These are phyloP conservation scores for Yarrowia divulgata DNA, from an alignment of 805 yeast species.

Conservation along the genomic window DNA sequence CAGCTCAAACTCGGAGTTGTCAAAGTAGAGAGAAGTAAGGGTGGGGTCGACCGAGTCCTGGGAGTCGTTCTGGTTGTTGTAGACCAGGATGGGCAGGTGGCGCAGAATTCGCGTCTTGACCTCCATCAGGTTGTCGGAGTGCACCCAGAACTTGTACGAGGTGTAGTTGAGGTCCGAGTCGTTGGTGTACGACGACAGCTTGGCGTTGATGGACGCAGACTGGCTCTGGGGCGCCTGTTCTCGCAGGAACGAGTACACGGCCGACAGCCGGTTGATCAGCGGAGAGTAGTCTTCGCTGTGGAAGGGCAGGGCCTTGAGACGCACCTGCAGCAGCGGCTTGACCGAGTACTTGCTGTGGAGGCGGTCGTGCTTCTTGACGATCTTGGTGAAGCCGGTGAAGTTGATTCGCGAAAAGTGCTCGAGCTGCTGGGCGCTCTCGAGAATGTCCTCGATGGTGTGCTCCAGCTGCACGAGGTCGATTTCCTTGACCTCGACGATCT, in stretches of 20 bases:
- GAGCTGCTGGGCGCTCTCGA: conserved; percentile 79
- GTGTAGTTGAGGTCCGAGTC: conserved; percentile 52
- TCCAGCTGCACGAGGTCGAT: conserved; percentile 67
- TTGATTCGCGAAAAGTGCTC: conserved; percentile 91
- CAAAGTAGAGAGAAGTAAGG: conserved; percentile 87
- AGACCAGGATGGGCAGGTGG: conserved; percentile 89
- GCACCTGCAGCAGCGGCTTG: conserved; percentile 83
- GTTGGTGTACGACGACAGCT: conserved; percentile 47
- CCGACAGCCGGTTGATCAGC: conserved; percentile 75
- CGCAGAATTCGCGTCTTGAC: conserved; percentile 94
- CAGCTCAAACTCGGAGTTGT: conserved; percentile 79
- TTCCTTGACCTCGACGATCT: conserved; percentile 55
- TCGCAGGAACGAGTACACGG: conserved; percentile 79
- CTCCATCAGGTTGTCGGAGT: conserved; percentile 96
- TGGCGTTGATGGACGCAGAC: conserved; percentile 52
- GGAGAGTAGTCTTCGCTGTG: conserved; percentile 96
- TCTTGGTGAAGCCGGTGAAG: conserved; percentile 92
- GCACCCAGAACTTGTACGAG: conserved; percentile 92
- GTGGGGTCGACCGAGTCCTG: conserved; percentile 67
- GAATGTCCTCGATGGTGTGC: conserved; percentile 70
- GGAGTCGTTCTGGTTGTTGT: conserved; percentile 60
- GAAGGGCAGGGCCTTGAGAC: conserved; percentile 87
- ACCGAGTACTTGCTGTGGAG: conserved; percentile 89
- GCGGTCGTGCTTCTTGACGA: conserved; percentile 95
- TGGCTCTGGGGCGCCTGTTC: conserved; percentile 62